phyloP scores from a whole-genome alignment of 179 eudicot species.

The Vitellaria paradoxa region DNA sequence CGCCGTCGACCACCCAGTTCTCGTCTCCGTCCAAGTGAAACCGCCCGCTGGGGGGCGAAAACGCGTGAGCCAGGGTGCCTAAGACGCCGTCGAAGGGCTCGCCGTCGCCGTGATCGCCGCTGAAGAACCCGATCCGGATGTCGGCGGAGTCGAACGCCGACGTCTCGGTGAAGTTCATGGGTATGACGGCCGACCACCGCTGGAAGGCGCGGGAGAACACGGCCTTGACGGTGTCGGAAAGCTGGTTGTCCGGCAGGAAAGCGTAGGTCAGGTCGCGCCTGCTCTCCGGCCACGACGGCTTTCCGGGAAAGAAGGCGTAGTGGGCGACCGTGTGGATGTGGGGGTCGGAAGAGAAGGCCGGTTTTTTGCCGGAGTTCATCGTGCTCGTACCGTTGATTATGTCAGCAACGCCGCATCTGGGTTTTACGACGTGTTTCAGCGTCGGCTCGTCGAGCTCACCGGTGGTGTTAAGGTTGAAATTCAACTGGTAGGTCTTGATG shows the following conservation, averaged over 20 bases:
- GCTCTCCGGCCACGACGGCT: conserved; percentile 41
- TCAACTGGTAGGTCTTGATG: conserved; percentile 40
- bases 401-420: conserved; percentile 62
- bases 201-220: conserved; percentile 34
- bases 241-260: conserved; percentile 31
- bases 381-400: conserved; percentile 46
- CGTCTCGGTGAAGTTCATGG: conserved; percentile 35
- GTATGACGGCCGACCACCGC: conserved; percentile 44
- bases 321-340: conserved; percentile 37
- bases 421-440: conserved; percentile 29
- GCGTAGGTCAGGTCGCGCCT: conserved; percentile 36
- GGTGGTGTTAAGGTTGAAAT: conserved; percentile 51
- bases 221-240: conserved; percentile 19
- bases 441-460: conserved; percentile 57
- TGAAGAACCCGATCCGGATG: conserved; percentile 37
- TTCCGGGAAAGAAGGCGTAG: conserved; percentile 45
- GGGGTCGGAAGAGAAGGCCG: not conserved
- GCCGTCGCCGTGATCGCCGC: conserved; percentile 51
- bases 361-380: conserved; percentile 38
- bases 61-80: conserved; percentile 50
- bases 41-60: conserved; percentile 42
- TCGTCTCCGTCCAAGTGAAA: conserved; percentile 44
- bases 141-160: conserved; percentile 23
- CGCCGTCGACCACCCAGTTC: conserved; percentile 40
- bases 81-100: conserved; percentile 45